phyloP scores from a whole-genome alignment of 805 yeast genomes.

The Pichia membranifaciens region DNA sequence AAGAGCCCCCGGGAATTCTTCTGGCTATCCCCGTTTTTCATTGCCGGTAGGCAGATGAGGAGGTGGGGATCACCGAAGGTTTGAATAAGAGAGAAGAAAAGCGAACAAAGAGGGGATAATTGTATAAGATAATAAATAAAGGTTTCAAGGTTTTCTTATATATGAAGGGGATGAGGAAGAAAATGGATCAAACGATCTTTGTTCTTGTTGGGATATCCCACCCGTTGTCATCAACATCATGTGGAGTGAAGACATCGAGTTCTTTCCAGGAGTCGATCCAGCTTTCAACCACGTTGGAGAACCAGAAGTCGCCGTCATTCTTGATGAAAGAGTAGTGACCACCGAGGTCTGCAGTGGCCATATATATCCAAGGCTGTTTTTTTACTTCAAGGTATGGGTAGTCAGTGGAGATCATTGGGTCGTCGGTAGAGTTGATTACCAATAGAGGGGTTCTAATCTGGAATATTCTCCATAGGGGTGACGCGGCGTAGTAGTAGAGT shows the following conservation, averaged over 20 bases:
- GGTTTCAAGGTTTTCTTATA: no score
- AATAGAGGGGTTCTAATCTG: conserved; percentile 57
- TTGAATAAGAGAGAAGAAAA: no score
- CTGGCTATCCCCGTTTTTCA: no score
- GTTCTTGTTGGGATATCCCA: conserved; percentile 8
- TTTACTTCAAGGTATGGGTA: conserved; percentile 46
- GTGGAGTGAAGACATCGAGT: conserved; percentile 12
- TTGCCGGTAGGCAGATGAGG: no score
- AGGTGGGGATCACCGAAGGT: no score
- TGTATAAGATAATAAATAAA: no score
- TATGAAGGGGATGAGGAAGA: no score
- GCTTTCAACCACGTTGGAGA: conserved; percentile 35
- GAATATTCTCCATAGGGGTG: conserved; percentile 51
- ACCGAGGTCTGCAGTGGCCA: conserved; percentile 58
- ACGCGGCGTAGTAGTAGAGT: conserved; percentile 61
- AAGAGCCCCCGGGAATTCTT: no score
- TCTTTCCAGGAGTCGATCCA: conserved; percentile 35
- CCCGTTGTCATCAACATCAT: conserved; percentile 17
- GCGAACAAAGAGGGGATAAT: no score
- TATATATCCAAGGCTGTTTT: conserved; percentile 52
- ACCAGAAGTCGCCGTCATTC: conserved; percentile 43
- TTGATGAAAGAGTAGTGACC: conserved; percentile 61
- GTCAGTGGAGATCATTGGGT: conserved; percentile 54
- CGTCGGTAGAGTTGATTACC: conserved; percentile 58
- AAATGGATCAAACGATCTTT: no score